Percentiles rank a stretch among this genome's conserved stretches.
These are phyloP conservation scores for Penicillium canariense DNA, from an alignment of 495 filamentous ascomycete genomes.

Conservation along the genomic window DNA sequence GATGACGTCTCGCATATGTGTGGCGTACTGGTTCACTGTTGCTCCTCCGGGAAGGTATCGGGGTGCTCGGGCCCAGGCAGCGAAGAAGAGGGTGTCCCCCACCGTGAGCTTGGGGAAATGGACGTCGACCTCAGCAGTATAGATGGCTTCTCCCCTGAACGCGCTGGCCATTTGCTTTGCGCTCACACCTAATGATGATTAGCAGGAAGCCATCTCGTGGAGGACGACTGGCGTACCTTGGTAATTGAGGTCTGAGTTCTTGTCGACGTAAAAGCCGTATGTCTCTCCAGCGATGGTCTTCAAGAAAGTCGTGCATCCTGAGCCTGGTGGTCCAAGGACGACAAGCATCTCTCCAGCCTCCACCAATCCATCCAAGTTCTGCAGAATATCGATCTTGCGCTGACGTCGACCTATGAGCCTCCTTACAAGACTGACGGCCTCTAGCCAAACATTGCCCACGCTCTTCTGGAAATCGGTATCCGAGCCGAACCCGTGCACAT, in stretches of 20 bases:
- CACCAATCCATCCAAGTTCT: too few species aligned
- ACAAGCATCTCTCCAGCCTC: too few species aligned
- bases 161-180: conserved; percentile 58
- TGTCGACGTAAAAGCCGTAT: conserved; percentile 59
- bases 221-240: too few species aligned
- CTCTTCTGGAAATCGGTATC: conserved; percentile 4
- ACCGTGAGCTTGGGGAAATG: conserved; percentile 62
- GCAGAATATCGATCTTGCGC: too few species aligned
- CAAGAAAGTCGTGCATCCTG: conserved; percentile 67
- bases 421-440: too few species aligned
- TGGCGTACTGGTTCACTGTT: conserved; percentile 46
- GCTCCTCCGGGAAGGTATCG: background rate
- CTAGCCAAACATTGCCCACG: too few species aligned
- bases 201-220: too few species aligned
- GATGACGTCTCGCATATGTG: conserved; percentile 49
- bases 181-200: too few species aligned
- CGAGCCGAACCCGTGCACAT: conserved; percentile 1
- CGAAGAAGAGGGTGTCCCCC: conserved; percentile 59
- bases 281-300: conserved; percentile 70
- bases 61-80: conserved; percentile 45
- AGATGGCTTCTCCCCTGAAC: conserved; percentile 63
- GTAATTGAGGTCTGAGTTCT: conserved; percentile 62
- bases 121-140: conserved; percentile 56
- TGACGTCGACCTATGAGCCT: too few species aligned
- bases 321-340: too few species aligned